These are phyloP conservation scores for Cucurbita maxima DNA, from an alignment of 306 rosid species.

Conservation along the genomic window DNA sequence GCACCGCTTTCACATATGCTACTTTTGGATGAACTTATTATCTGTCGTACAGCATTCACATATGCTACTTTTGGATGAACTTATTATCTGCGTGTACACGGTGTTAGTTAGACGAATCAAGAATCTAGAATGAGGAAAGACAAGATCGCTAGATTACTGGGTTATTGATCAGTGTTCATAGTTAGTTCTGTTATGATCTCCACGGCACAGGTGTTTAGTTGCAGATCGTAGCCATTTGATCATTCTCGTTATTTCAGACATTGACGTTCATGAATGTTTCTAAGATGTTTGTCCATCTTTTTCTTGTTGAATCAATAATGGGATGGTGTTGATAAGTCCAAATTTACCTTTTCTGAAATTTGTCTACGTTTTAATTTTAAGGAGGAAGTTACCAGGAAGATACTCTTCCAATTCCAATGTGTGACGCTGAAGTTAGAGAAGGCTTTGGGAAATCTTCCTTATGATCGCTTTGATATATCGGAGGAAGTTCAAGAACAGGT, in stretches of 20 bases:
- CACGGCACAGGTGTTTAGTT: neutral
- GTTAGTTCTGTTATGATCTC: neutral
- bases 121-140: neutral
- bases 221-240: neutral
- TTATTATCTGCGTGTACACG: neutral
- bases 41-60: neutral
- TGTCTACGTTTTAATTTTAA: slow-evolving; percentile 43
- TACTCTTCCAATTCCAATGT: slow-evolving; percentile 58
- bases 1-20: neutral
- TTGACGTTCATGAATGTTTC: neutral
- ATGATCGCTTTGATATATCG: slow-evolving; percentile 53
- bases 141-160: neutral
- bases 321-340: neutral
- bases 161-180: neutral
- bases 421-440: slow-evolving; percentile 87
- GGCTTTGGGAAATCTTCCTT: slow-evolving; percentile 49
- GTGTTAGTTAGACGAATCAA: neutral
- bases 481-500: slow-evolving; percentile 98
- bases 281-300: neutral
- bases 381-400: slow-evolving; percentile 64
- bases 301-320: neutral
- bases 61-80: neutral
- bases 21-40: neutral
- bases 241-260: neutral
- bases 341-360: slow-evolving; percentile 36